Base-by-base conservation (phyloP, 768 basidiomycete genomes). In the Collybiopsis luxurians region DNA sequence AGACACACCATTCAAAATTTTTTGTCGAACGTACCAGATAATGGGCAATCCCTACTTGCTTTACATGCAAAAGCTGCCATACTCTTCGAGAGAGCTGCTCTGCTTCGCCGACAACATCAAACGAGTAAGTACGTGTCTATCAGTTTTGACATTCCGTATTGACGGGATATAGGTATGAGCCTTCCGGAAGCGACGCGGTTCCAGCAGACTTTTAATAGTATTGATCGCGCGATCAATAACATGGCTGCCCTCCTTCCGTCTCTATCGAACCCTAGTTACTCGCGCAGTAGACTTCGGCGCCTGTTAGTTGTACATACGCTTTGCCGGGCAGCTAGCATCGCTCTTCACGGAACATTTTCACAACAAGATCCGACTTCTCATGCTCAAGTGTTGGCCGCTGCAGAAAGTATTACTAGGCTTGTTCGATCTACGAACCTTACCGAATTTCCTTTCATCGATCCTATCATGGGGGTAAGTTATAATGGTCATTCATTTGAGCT, bases 51-150 rank as follows among this genome's bases (percentile, higher is more conserved):
- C 23, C 39, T 55, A 9, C 36, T 55, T 4, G 62, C 62, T 12
- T 36, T 63, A 1, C 60, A 63, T 49, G 62, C 60, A 3, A 63
- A 63, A 42, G 59, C 62, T 24, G 55, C 47, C 27, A 54, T 63
- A 34, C 17, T 60, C 9, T 63, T 63, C 19, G 62, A 63, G 28
- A 54, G 59, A 44, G 53, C 62, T 0, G 56, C 59, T 6, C 51
- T 49, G 4, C 31, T 63, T 9, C 55, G 54, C 5, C n/a, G 36
- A 2, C 57, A 58, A 15, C 59, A 48, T 43, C 49, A 44, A 2
- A 57, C 60, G 13, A 59, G 62, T 63, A 26, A 46, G 60, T n/a
- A n/a, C n/a, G n/a, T n/a, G n/a, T n/a, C n/a, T n/a, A n/a, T n/a
- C n/a, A n/a, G n/a, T n/a, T n/a, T n/a, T n/a, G n/a, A n/a, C n/a